Percentiles rank a stretch among this genome's conserved stretches.
Conservation (phyloP, 2,329 filamentous ascomycete species). For the Colletotrichum tamarilloi region DNA sequence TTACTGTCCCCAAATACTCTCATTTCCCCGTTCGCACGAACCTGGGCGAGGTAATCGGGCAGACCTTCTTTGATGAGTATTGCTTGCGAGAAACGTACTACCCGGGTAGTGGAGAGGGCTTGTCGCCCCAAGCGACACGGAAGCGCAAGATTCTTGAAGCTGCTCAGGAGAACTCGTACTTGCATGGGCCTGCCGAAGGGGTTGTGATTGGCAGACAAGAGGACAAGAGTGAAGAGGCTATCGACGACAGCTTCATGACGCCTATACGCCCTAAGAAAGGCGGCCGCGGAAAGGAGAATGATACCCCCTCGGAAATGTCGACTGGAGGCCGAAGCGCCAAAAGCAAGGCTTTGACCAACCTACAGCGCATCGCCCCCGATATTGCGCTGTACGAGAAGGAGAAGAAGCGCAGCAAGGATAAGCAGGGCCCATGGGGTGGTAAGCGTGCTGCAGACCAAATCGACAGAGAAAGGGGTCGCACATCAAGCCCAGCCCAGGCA, state of each 20-base stretch:
- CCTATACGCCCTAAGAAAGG: conserved; percentile 62
- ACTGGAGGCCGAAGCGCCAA: conserved; percentile 89
- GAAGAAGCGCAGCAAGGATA: conserved; percentile 76
- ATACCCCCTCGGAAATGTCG: conserved; percentile 75
- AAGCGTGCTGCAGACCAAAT: conserved; percentile 70
- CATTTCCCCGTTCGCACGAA: conserved; percentile 92
- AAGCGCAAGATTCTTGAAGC: conserved; percentile 63
- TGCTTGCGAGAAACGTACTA: conserved; percentile 75
- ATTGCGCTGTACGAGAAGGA: conserved; percentile 94
- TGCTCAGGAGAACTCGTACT: conserved; percentile 62
- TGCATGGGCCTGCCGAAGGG: conserved; percentile 59
- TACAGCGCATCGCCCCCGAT: conserved; percentile 84
- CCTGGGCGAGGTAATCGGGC: conserved; percentile 90
- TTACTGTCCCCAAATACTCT: conserved; percentile 81
- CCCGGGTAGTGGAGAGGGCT: conserved; percentile 66
- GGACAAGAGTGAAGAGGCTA: conserved; percentile 53
- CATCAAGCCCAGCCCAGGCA: conserved; percentile 33
- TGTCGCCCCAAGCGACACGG: conserved; percentile 55
- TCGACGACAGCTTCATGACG: conserved; percentile 55
- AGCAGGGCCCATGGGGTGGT: conserved; percentile 67
- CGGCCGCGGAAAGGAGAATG: conserved; percentile 81
- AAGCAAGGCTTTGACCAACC: conserved; percentile 78
- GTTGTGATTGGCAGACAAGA: conserved; percentile 54
- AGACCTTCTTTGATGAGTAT: conserved; percentile 80
- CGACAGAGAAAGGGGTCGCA: conserved; percentile 54